Conservation (phyloP, 306 rosid genomes). For the Cucumis melo region DNA sequence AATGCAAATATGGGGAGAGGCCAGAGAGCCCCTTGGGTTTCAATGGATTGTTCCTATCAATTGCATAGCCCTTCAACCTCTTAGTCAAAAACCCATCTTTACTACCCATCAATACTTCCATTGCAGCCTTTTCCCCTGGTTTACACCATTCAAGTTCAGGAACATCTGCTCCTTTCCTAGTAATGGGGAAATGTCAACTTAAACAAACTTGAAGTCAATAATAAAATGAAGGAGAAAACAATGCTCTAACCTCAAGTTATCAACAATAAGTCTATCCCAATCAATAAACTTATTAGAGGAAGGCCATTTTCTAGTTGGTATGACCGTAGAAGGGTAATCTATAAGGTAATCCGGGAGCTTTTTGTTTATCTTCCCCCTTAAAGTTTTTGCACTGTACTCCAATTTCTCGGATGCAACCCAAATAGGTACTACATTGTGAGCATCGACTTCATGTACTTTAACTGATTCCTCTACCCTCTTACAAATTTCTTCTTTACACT, state of each 20-base stretch:
- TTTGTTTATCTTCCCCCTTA: constrained; percentile 72
- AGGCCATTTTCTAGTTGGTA: constrained; percentile 47
- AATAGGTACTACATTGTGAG: constrained; percentile 78
- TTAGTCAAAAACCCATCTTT: constrained; percentile 77
- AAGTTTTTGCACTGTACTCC: constrained; percentile 78
- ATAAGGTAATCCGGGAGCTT: constrained; percentile 58
- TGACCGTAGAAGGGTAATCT: constrained; percentile 51
- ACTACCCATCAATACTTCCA: constrained; percentile 75
- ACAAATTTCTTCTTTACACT: constrained; percentile 64
- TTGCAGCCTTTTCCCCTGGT: constrained; percentile 73
- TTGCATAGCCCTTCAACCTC: constrained; percentile 51
- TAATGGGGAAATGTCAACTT: background rate
- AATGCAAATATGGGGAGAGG: constrained; percentile 86
- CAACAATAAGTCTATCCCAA: constrained; percentile 57
- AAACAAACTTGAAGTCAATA: background rate
- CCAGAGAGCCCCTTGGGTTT: constrained; percentile 70
- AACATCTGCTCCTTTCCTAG: constrained; percentile 75
- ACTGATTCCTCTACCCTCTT: constrained; percentile 47
- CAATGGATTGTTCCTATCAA: constrained; percentile 61
- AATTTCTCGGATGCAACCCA: constrained; percentile 82
- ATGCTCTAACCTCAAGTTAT: constrained; percentile 50
- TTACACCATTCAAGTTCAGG: constrained; percentile 84
- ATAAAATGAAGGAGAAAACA: background rate
- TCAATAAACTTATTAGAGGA: constrained; percentile 17
- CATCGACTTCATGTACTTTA: constrained; percentile 73